These are phyloP conservation scores for Knoxia roxburghii DNA, from an alignment of 257 asterid genomes.

Conservation along the genomic window DNA sequence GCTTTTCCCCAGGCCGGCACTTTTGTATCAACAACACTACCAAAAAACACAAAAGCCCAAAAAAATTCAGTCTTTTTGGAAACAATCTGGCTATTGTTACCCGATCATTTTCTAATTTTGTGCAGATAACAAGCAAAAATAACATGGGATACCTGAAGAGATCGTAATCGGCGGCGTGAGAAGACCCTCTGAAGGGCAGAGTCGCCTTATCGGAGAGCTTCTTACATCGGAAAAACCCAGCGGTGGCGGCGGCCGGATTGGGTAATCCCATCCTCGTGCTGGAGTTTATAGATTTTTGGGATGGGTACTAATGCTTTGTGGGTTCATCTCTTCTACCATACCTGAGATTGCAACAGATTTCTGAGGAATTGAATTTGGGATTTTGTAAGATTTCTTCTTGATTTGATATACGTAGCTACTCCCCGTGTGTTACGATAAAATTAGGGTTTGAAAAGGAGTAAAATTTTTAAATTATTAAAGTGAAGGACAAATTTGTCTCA, in stretches of 20 bases:
- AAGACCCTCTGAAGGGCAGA: constrained; percentile 35
- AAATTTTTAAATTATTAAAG: too few relatives aligned
- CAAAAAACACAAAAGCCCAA: not conserved
- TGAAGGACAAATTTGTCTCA: too few relatives aligned
- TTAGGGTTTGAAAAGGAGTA: too few relatives aligned
- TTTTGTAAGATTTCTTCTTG: too few relatives aligned
- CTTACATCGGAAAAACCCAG: constrained; percentile 29
- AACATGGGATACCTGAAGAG: constrained; percentile 26
- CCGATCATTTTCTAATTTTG: too few relatives aligned
- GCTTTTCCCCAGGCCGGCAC: constrained; percentile 85
- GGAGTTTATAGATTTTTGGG: constrained; percentile 25
- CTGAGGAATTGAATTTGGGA: too few relatives aligned
- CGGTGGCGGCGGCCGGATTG: constrained; percentile 3
- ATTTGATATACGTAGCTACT: too few relatives aligned
- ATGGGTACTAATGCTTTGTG: constrained; percentile 21
- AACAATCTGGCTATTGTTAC: too few relatives aligned
- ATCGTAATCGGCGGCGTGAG: constrained; percentile 41
- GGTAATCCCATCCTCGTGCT: constrained; percentile 12
- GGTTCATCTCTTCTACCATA: constrained; percentile 13
- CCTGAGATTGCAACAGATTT: not conserved
- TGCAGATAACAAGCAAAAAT: not conserved
- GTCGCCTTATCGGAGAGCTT: constrained; percentile 37
- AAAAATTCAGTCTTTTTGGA: too few relatives aligned
- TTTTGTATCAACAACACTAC: constrained; percentile 51
- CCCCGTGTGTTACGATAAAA: too few relatives aligned